These are phyloP conservation scores for Avicennia marina DNA, from an alignment of 257 asterid species.

Conservation along the genomic window DNA sequence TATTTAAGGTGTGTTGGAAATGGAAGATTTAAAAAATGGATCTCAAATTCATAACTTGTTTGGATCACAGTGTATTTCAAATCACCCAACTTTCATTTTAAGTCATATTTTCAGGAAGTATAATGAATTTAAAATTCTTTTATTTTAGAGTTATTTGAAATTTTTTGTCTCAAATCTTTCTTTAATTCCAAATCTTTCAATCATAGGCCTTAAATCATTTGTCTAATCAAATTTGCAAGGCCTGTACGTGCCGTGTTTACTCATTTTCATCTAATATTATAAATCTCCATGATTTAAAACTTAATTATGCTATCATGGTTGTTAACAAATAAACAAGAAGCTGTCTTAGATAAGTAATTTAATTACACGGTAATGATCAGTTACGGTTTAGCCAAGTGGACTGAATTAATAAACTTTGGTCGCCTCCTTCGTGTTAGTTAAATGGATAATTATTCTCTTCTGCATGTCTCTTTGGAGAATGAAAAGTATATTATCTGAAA, in stretches of 20 bases:
- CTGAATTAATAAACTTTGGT: background rate
- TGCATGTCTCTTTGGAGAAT: conserved; percentile 6
- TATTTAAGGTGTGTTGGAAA: too few species aligned
- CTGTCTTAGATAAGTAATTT: background rate
- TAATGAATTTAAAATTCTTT: too few species aligned
- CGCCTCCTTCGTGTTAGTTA: background rate
- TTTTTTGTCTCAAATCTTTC: too few species aligned
- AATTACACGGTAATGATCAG: background rate
- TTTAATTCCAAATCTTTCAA: too few species aligned
- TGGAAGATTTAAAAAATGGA: too few species aligned
- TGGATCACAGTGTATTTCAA: too few species aligned
- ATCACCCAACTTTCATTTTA: too few species aligned
- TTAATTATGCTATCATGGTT: background rate
- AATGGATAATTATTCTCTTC: conserved; percentile 8
- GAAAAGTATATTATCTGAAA: background rate
- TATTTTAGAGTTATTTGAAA: too few species aligned
- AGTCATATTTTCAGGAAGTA: too few species aligned
- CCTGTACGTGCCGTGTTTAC: conserved; percentile 18
- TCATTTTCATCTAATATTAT: background rate
- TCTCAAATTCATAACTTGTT: too few species aligned
- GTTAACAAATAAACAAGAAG: conserved; percentile 12
- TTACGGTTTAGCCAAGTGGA: conserved; percentile 8
- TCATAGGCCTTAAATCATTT: too few species aligned
- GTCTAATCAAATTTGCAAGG: too few species aligned
- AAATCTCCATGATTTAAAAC: background rate